Percentiles rank a stretch among this genome's conserved stretches.
Evolutionary conservation across 306 rosid genomes (phyloP).

Genomic region (Casuarina equisetifolia): DNA sequence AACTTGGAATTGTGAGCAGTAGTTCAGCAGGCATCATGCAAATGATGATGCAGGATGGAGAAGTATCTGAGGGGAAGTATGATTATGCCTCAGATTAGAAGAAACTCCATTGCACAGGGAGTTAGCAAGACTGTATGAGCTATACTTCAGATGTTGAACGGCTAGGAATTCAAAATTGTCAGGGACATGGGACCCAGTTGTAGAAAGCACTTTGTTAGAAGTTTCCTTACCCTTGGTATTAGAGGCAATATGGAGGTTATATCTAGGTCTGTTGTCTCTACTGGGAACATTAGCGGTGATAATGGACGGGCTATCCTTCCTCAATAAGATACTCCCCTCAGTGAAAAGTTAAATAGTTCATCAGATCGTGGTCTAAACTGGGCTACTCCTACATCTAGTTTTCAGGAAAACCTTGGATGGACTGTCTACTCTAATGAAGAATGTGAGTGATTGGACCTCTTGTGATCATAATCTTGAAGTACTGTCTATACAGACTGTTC

Average conservation of each 20-base stretch:
- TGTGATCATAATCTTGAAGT: conserved; percentile 1
- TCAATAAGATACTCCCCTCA: conserved; percentile 12
- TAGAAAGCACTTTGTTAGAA: conserved; percentile 29
- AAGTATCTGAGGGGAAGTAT: too few species aligned
- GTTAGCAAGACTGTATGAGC: too few species aligned
- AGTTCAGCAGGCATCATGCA: too few species aligned
- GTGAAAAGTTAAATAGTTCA: conserved; percentile 17
- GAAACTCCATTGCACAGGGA: too few species aligned
- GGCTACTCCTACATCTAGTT: conserved; percentile 23
- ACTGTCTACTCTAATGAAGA: conserved; percentile 5
- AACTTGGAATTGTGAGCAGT: too few species aligned
- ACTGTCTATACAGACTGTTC: conserved; percentile 20
- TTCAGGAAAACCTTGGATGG: conserved; percentile 25
- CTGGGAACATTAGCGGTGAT: conserved; percentile 12
- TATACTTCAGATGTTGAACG: too few species aligned
- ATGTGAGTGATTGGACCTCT: conserved; percentile 11
- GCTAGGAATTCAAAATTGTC: too few species aligned
- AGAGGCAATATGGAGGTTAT: conserved; percentile 17
- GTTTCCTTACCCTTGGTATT: conserved; percentile 26
- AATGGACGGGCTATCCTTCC: conserved; percentile 23
- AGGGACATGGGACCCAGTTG: conserved; percentile 23
- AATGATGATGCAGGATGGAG: too few species aligned
- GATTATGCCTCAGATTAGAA: too few species aligned
- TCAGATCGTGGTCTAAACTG: conserved; percentile 18
- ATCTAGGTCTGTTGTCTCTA: conserved; percentile 19